Base-by-base conservation (phyloP, 169 alveolate genomes). In the Cryptosporidium bovis region DNA sequence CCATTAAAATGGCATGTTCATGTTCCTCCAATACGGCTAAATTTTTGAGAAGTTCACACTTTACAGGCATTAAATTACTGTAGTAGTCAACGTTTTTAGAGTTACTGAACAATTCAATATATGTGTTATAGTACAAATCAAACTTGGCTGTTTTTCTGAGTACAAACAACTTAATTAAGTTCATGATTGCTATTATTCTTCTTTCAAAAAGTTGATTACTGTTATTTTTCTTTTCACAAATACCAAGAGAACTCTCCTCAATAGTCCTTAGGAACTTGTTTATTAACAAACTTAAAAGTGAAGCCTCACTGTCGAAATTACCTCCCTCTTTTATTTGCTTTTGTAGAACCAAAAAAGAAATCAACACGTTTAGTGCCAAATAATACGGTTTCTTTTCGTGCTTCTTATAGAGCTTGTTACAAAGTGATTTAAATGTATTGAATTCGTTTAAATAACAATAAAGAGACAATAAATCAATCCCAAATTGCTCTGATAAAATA, bases 401-500 rank as follows among this genome's bases (percentile, higher is more conserved):
- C 31, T 51, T 69, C 40, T 53, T 60, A 20, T 56, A 40, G 46
- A 44, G 64, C 64, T 60, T 77, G 40, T 77, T 77, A 24, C 87
- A 77, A 2, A 44, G 18, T 0, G 56, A 16, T 31, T 77, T 56
- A 68, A 56, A 36, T 1, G 65, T 58, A 13, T 60, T 18, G 44
- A 44, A 77, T 4, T 62, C 71, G 15, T 62, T 60, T 36, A 77
- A 62, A 29, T 62, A 77, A 60, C 46, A 77, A 34, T 46, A 60
- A 20, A 77, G 55, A 40, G 87, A 77, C 33, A 77, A 60, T 56
- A 31, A 58, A 62, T 77, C 87, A 60, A 36, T 60, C 27, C 56
- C 77, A 77, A 77, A 62, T 29, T 77, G 64, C 20, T 77, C 87
- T 27, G 65, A 24, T 62, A 77, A 36, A 12, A 77, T 44, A 60